Base-by-base conservation (phyloP, 2,329 filamentous ascomycete species). In the Aspergillus sp. region DNA sequence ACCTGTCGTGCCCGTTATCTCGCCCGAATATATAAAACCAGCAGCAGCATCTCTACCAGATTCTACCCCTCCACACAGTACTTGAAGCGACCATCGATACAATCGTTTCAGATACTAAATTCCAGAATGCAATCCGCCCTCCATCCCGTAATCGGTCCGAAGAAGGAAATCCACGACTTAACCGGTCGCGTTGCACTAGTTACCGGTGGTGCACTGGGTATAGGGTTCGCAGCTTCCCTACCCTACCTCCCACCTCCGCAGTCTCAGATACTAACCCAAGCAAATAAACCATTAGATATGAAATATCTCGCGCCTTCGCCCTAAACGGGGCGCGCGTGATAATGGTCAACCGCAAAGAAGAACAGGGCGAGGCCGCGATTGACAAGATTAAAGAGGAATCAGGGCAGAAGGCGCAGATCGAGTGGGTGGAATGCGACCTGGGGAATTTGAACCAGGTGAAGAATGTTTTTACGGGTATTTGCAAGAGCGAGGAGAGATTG, bases 371-470 rank as follows among this genome's bases (percentile, higher is more conserved):
- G 2, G 59, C 66, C 11, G 71, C 76, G n/a, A 66, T 74, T 30
- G 65, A 73, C 48, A 63, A 62, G n/a, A 68, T 72, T 59, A 71
- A 70, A 22, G 56, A 68, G 32, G 66, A 73, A 41, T 57, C 62
- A 17, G 58, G 61, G 26, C n/a, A 30, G 3, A 60, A 67, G 2
- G 70, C 74, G 0, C 49, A 74, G 4, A 64, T 80, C 24, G 73
- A 77, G 39, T 80, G 77, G 76, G 62, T 71, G 43, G 66, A 68
- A 18, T 80, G 77, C 52, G 77, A 80, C 58, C 53, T 80, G 58
- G 76, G 74, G 6, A 71, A 71, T 49, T 66, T 79, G 3, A 65
- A 65, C 5, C 60, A 78, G 47, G 68, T 76, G 3, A 71, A 72
- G 48, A 64, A 70, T 12, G 75, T 78, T 2, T 80, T 79, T 54